Percentiles rank a stretch among this genome's conserved stretches.
These are phyloP conservation scores for Boletus sp. DNA, from an alignment of 768 basidiomycete species.

Conservation along the genomic window DNA sequence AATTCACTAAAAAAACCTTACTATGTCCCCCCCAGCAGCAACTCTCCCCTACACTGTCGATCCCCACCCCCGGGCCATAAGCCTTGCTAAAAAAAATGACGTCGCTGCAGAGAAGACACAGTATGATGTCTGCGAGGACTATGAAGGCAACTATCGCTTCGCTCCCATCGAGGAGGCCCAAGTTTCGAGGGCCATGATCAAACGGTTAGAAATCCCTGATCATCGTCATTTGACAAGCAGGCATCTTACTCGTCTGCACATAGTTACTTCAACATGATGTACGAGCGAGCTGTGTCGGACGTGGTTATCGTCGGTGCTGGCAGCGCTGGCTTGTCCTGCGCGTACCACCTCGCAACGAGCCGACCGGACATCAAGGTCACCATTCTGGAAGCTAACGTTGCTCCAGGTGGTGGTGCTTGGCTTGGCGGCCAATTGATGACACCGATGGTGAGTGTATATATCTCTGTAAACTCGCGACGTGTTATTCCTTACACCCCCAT, in stretches of 20 bases:
- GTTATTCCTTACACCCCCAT: background rate
- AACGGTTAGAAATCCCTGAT: conserved; percentile 40
- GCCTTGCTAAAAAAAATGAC: conserved; percentile 25
- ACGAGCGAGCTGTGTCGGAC: conserved; percentile 72
- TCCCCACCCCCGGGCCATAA: conserved; percentile 16
- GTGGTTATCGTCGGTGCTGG: conserved; percentile 77
- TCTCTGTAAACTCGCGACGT: background rate
- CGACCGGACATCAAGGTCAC: conserved; percentile 67
- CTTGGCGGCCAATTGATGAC: conserved; percentile 79
- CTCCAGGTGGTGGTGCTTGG: conserved; percentile 78
- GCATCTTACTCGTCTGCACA: conserved; percentile 3
- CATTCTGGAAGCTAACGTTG: conserved; percentile 76
- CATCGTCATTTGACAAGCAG: background rate
- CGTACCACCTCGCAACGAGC: conserved; percentile 65
- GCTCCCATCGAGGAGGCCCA: conserved; percentile 76
- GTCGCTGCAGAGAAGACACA: conserved; percentile 4
- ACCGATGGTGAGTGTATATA: conserved; percentile 53
- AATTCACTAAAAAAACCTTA: background rate
- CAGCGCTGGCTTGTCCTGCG: conserved; percentile 67
- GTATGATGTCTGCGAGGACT: conserved; percentile 34
- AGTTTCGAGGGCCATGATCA: conserved; percentile 76
- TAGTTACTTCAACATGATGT: conserved; percentile 74
- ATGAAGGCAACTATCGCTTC: conserved; percentile 63
- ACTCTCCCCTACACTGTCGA: conserved; percentile 25
- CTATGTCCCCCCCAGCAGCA: conserved; percentile 41